A percentile compares a stretch with the other conserved stretches of the same genome.
Evolutionary conservation across 2,329 filamentous ascomycete genomes (phyloP).

Genomic region (Drechslerella dactyloides): DNA sequence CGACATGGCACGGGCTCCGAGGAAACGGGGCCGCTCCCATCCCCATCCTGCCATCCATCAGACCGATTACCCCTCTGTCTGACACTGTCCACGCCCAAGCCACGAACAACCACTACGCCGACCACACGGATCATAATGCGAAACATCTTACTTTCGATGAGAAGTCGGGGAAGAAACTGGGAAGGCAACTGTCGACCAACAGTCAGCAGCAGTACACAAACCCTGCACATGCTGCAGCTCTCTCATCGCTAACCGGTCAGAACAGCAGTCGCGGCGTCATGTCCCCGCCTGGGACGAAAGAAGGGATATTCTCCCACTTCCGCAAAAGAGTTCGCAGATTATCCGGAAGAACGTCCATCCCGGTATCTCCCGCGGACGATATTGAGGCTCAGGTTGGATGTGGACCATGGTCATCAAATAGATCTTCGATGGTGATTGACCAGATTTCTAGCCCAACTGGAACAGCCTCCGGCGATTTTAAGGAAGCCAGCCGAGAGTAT

Average conservation of each 20-base stretch:
- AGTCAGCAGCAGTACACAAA: slow-evolving; percentile 71
- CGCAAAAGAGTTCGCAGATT: slow-evolving; percentile 90
- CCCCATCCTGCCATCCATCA: slow-evolving; percentile 92
- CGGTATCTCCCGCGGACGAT: slow-evolving; percentile 81
- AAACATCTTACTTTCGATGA: slow-evolving; percentile 62
- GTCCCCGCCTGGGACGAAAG: slow-evolving; percentile 82
- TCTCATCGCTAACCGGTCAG: slow-evolving; percentile 52
- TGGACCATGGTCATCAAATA: slow-evolving; percentile 83
- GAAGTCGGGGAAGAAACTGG: slow-evolving; percentile 85
- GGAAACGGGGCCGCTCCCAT: slow-evolving; percentile 76
- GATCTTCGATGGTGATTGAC: slow-evolving; percentile 82
- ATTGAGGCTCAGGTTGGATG: slow-evolving; percentile 92
- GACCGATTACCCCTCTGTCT: slow-evolving; percentile 93
- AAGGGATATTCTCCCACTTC: slow-evolving; percentile 97
- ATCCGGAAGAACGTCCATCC: slow-evolving; percentile 85
- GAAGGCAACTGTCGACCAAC: slow-evolving; percentile 87
- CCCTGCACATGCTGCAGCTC: slow-evolving; percentile 54
- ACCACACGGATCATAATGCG: slow-evolving; percentile 24
- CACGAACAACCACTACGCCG: slow-evolving; percentile 52
- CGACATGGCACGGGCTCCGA: slow-evolving; percentile 71
- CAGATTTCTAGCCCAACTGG: slow-evolving; percentile 61
- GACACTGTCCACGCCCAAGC: slow-evolving; percentile 90
- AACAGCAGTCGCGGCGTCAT: slow-evolving; percentile 64
- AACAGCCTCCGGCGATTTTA: slow-evolving; percentile 57
- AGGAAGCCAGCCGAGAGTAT: slow-evolving; percentile 51